Evolutionary conservation across 257 asterid genomes (phyloP).

Genomic region (Fraxinus cuspidata): DNA sequence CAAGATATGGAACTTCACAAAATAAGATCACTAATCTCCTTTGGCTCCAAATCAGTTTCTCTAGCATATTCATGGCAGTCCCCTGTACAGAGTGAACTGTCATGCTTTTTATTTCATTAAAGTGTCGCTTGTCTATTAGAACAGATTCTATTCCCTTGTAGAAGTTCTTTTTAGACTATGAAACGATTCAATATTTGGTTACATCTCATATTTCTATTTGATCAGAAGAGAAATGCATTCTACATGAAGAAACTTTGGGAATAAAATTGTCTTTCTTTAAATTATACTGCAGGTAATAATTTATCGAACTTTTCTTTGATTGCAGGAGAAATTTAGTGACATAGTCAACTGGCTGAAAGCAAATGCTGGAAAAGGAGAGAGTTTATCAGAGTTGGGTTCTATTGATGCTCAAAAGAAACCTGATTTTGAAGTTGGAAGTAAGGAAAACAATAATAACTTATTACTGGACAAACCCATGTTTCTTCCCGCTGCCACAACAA

Average conservation of each 20-base stretch:
- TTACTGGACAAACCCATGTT: slow-evolving; percentile 25
- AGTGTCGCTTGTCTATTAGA: neutral
- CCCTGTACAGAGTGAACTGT: neutral
- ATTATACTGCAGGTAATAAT: slow-evolving; percentile 5
- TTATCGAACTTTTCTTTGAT: slow-evolving; percentile 19
- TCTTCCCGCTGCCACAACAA: slow-evolving; percentile 29
- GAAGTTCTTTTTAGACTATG: neutral
- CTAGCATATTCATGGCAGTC: neutral
- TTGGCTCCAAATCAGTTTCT: neutral
- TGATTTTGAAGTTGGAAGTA: slow-evolving; percentile 16
- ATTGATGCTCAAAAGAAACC: slow-evolving; percentile 41
- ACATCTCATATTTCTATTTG: neutral
- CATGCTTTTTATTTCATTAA: neutral
- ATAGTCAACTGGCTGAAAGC: slow-evolving; percentile 82
- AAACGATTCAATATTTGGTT: neutral
- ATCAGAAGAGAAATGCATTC: neutral
- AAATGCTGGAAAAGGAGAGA: slow-evolving; percentile 50
- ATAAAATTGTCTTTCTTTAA: neutral
- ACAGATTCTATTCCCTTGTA: neutral
- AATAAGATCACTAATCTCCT: neutral
- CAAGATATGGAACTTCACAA: neutral
- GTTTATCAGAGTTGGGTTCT: slow-evolving; percentile 29
- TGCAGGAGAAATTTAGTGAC: slow-evolving; percentile 90
- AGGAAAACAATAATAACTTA: slow-evolving; percentile 29
- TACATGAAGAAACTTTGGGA: slow-evolving; percentile 18